Conservation (phyloP, 768 basidiomycete species). For the Piloderma croceum region DNA sequence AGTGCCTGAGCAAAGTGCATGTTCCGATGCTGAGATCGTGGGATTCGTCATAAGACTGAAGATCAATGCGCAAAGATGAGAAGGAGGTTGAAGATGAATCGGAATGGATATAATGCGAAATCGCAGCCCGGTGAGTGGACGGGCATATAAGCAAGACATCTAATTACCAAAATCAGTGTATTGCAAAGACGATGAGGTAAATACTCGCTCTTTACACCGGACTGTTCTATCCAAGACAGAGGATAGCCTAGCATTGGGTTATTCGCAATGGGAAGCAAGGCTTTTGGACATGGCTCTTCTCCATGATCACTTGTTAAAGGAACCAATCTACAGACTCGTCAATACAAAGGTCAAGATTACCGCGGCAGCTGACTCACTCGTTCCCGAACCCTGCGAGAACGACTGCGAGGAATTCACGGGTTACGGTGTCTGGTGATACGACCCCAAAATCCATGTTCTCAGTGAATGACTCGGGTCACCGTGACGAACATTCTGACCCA, state of each 20-base stretch:
- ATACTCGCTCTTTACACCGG: constrained; percentile 71
- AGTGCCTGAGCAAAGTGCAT: constrained; percentile 70
- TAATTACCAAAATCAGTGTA: constrained; percentile 21
- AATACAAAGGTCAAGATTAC: constrained; percentile 1
- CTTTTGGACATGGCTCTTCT: constrained; percentile 80
- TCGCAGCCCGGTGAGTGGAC: constrained; percentile 60
- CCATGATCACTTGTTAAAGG: constrained; percentile 76
- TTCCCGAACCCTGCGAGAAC: constrained; percentile 91
- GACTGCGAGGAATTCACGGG: constrained; percentile 82
- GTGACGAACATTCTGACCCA: too few species aligned
- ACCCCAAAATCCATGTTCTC: constrained; percentile 59
- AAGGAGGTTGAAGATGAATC: constrained; percentile 54
- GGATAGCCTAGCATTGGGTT: constrained; percentile 81
- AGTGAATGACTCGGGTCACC: too few species aligned
- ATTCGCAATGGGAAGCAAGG: constrained; percentile 82
- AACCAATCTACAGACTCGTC: constrained; percentile 45
- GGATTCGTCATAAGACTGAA: constrained; percentile 77
- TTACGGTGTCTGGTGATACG: constrained; percentile 42
- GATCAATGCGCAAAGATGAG: constrained; percentile 64
- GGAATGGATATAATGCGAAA: constrained; percentile 84
- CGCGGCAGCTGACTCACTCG: constrained; percentile 47
- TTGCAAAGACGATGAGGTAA: not conserved
- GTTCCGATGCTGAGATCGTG: constrained; percentile 63
- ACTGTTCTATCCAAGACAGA: constrained; percentile 81
- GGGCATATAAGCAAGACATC: constrained; percentile 89